A percentile compares a stretch with the other conserved stretches of the same genome.
Evolutionary conservation across 768 basidiomycete genomes (phyloP).

Genomic region (Mycena albidolilacea): DNA sequence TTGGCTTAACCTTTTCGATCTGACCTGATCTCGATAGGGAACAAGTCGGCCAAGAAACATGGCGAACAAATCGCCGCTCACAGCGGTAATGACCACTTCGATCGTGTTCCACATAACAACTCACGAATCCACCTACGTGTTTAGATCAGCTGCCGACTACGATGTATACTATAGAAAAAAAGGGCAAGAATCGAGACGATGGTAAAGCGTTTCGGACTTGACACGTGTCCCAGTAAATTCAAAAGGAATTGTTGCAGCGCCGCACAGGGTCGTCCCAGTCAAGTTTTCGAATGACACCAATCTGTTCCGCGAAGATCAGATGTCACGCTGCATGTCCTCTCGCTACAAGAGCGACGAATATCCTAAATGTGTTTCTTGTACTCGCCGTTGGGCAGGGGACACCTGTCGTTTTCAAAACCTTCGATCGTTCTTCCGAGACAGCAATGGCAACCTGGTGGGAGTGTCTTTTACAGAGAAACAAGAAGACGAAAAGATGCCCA

Average conservation of each 20-base stretch:
- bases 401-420: slow-evolving; percentile 92
- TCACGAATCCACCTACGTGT: slow-evolving; percentile 6
- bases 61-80: slow-evolving; percentile 76
- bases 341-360: slow-evolving; percentile 81
- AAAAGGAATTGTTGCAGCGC: slow-evolving; percentile 32
- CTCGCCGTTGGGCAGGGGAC: slow-evolving; percentile 89
- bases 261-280: slow-evolving; percentile 24
- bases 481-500: slow-evolving; percentile 66
- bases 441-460: slow-evolving; percentile 70
- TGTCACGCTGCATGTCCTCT: slow-evolving; percentile 88
- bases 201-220: not conserved
- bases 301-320: slow-evolving; percentile 75
- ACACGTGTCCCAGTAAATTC: not conserved
- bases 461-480: slow-evolving; percentile 80
- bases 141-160: slow-evolving; percentile 18
- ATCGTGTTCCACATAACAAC: slow-evolving; percentile 28
- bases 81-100: slow-evolving; percentile 61
- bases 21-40: slow-evolving; percentile 48
- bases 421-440: slow-evolving; percentile 80
- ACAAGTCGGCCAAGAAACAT: slow-evolving; percentile 80
- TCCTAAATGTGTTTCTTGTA: slow-evolving; percentile 88
- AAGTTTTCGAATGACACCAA: slow-evolving; percentile 42
- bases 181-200: slow-evolving; percentile 16
- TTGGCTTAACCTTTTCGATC: slow-evolving; percentile 18
- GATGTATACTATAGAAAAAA: slow-evolving; percentile 20